These are phyloP conservation scores for Paramecium sexaurelia DNA, from an alignment of 73 alveolate species.

Conservation along the genomic window DNA sequence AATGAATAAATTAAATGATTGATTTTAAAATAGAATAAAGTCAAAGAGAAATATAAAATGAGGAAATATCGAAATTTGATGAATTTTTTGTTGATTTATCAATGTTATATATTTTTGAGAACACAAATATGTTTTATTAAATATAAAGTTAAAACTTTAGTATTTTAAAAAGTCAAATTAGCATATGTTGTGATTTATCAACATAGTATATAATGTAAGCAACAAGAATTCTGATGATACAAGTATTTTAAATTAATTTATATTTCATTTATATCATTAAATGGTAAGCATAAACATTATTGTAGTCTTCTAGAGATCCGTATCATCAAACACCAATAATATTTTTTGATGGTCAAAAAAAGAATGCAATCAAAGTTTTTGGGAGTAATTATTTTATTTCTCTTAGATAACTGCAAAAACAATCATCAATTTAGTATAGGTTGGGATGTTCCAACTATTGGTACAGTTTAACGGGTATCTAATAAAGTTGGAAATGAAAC, in stretches of 20 bases:
- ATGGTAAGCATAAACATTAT: not conserved
- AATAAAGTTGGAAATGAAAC: constrained; percentile 5
- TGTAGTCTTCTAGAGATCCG: constrained; percentile 6
- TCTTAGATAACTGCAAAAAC: not conserved
- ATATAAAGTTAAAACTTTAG: too few relatives aligned
- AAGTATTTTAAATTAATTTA: not conserved
- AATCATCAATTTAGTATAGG: not conserved
- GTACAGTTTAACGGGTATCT: not conserved
- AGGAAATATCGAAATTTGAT: too few relatives aligned
- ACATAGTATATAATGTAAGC: too few relatives aligned
- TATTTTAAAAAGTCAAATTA: too few relatives aligned
- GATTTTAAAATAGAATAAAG: too few relatives aligned
- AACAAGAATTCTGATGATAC: not conserved
- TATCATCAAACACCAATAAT: not conserved
- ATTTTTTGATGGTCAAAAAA: not conserved
- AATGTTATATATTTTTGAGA: too few relatives aligned
- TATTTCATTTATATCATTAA: not conserved
- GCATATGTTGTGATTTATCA: too few relatives aligned
- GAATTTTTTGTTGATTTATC: too few relatives aligned
- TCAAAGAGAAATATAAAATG: too few relatives aligned
- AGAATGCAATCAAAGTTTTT: not conserved
- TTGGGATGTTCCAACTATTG: not conserved
- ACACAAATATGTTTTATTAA: too few relatives aligned
- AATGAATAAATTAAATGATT: too few relatives aligned
- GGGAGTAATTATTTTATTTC: not conserved